phyloP scores from a whole-genome alignment of 1,139 yeast species.

The Suhomyces kunorum region DNA sequence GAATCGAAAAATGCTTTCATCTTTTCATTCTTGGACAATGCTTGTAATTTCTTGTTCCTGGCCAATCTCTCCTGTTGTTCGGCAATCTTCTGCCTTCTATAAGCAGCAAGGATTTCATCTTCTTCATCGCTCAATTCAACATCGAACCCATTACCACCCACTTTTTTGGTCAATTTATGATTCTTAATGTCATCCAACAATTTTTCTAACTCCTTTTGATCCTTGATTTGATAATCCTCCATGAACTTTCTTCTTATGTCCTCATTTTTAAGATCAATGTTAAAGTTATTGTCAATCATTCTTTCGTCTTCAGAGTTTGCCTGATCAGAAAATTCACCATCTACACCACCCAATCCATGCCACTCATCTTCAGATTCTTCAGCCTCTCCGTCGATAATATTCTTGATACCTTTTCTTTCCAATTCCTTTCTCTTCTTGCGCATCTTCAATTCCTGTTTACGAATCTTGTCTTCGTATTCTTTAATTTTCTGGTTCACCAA shows the following conservation, averaged over 20 bases:
- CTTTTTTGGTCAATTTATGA: conserved; percentile 74
- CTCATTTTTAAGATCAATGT: conserved; percentile 58
- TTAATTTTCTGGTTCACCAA: conserved; percentile 33
- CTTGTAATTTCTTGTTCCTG: conserved; percentile 54
- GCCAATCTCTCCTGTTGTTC: conserved; percentile 57
- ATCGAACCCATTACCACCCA: conserved; percentile 56
- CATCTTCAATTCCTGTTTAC: conserved; percentile 39
- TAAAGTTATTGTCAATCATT: conserved; percentile 75
- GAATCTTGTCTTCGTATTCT: conserved; percentile 40
- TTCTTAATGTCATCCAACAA: conserved; percentile 80
- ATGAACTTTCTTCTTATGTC: conserved; percentile 63
- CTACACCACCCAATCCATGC: conserved; percentile 85
- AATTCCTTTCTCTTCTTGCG: conserved; percentile 48
- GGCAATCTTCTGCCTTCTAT: conserved; percentile 52
- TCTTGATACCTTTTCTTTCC: conserved; percentile 52
- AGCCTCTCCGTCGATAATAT: conserved; percentile 81
- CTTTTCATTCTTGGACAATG: conserved; percentile 51
- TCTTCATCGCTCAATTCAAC: conserved; percentile 70
- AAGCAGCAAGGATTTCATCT: conserved; percentile 57
- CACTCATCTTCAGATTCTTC: conserved; percentile 97
- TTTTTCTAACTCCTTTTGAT: conserved; percentile 69
- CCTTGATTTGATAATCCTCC: conserved; percentile 68
- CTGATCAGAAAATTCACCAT: conserved; percentile 66
- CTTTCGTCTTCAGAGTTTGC: conserved; percentile 78
- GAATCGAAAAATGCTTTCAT: conserved; percentile 74